phyloP scores from a whole-genome alignment of 306 rosid genomes.

The Cotoneaster glaucophyllus region DNA sequence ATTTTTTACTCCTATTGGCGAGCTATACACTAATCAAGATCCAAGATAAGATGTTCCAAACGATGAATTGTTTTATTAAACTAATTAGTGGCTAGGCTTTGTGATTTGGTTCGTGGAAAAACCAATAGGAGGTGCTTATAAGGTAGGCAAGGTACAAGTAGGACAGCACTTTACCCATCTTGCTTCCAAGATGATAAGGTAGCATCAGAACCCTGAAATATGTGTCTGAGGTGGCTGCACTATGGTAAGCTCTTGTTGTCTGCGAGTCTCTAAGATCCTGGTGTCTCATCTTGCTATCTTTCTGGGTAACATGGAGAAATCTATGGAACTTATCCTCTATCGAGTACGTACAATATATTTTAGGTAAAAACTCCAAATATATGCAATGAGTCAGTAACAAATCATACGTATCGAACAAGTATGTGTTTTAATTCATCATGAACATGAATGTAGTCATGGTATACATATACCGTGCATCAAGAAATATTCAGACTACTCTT shows the following conservation, averaged over 20 bases:
- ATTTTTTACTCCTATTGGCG: neutral
- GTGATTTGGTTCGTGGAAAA: neutral
- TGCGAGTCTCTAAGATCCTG: slow-evolving; percentile 5
- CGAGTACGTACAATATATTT: neutral
- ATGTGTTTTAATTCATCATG: neutral
- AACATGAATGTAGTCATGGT: neutral
- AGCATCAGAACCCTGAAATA: slow-evolving; percentile 4
- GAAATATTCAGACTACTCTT: neutral
- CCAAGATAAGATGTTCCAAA: neutral
- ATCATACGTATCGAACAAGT: neutral
- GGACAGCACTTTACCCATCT: neutral
- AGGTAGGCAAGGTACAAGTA: neutral
- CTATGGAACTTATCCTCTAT: neutral
- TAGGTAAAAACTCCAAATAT: neutral
- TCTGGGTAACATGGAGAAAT: neutral
- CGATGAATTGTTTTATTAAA: neutral
- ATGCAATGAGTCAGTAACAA: neutral
- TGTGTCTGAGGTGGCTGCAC: slow-evolving; percentile 1
- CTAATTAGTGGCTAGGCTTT: neutral
- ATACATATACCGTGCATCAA: neutral
- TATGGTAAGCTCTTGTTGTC: neutral
- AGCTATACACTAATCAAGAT: neutral
- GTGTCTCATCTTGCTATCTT: slow-evolving; percentile 2
- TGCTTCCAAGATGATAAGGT: slow-evolving; percentile 4
- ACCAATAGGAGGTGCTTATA: neutral